A percentile compares a stretch with the other conserved stretches of the same genome.
Evolutionary conservation across 441 rosid species (phyloP).

Genomic region (Manihot esculenta): DNA sequence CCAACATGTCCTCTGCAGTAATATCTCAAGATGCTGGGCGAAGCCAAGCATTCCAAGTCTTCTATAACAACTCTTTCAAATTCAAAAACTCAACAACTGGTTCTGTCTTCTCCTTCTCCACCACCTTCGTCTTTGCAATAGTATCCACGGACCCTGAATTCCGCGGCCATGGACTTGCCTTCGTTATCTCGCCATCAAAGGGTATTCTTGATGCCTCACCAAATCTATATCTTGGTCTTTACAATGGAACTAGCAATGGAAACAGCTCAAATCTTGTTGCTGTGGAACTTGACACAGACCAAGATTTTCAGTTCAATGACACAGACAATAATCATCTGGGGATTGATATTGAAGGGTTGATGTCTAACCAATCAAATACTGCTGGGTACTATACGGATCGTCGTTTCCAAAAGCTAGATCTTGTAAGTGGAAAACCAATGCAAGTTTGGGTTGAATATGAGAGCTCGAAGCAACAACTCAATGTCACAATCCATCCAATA

Average conservation of each 20-base stretch:
- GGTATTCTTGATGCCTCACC: conserved; percentile 40
- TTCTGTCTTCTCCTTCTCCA: conserved; percentile 52
- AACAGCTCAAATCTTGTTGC: conserved; percentile 50
- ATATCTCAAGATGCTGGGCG: background rate
- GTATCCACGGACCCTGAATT: conserved; percentile 48
- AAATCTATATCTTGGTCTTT: conserved; percentile 60
- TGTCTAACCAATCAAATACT: background rate
- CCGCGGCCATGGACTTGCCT: conserved; percentile 75
- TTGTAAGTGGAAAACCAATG: conserved; percentile 35
- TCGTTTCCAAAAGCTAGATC: conserved; percentile 20
- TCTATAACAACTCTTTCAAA: conserved; percentile 48
- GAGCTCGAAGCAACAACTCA: conserved; percentile 27
- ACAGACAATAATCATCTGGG: conserved; percentile 21
- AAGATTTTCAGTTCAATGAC: conserved; percentile 53
- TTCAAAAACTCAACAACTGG: conserved; percentile 42
- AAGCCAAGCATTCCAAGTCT: conserved; percentile 41
- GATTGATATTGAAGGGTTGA: conserved; percentile 3
- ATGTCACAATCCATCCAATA: conserved; percentile 53
- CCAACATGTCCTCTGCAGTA: background rate
- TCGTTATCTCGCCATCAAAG: conserved; percentile 47
- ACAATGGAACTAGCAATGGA: conserved; percentile 39
- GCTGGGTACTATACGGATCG: conserved; percentile 9
- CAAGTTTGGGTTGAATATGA: conserved; percentile 63
- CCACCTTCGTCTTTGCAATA: conserved; percentile 62
- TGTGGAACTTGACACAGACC: conserved; percentile 66